phyloP scores from a whole-genome alignment of 768 basidiomycete genomes.

The Mycena venus region DNA sequence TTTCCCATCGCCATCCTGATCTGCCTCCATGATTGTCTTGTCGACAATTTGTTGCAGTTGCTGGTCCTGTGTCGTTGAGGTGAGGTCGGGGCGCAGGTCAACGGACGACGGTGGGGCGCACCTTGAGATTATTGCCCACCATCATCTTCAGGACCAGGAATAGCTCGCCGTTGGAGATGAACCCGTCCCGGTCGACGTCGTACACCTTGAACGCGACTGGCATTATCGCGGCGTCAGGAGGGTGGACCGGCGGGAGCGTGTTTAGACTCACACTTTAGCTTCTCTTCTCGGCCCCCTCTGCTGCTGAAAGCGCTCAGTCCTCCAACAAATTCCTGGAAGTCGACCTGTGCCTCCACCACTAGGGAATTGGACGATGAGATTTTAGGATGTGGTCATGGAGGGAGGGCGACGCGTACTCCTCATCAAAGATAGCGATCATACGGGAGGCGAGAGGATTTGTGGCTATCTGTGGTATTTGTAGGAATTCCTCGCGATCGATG shows the following conservation, averaged over 20 bases:
- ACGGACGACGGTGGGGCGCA: conserved; percentile 44
- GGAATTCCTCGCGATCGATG: conserved; percentile 98
- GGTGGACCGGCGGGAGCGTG: not conserved
- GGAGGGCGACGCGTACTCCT: conserved; percentile 81
- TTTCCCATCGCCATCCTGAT: conserved; percentile 97
- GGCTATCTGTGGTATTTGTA: conserved; percentile 99
- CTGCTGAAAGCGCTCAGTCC: conserved; percentile 98
- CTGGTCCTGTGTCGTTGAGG: conserved; percentile 75
- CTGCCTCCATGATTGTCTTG: conserved; percentile 99
- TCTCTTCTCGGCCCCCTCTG: conserved; percentile 96
- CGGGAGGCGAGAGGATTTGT: conserved; percentile 96
- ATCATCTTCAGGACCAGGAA: conserved; percentile 99
- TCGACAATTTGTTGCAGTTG: conserved; percentile 99
- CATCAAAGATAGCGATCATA: conserved; percentile 99
- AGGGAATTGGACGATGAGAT: conserved; percentile 7
- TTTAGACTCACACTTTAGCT: conserved; percentile 84
- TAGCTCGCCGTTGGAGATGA: conserved; percentile 97
- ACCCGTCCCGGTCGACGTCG: conserved; percentile 98
- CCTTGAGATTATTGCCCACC: conserved; percentile 99
- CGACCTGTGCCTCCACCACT: conserved; percentile 98
- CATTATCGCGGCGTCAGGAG: conserved; percentile 13
- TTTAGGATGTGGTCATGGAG: not conserved
- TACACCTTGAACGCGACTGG: conserved; percentile 99
- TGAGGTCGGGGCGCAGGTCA: conserved; percentile 13
- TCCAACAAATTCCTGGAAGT: conserved; percentile 99